phyloP scores from a whole-genome alignment of 768 basidiomycete species.

The Russula brevipes region DNA sequence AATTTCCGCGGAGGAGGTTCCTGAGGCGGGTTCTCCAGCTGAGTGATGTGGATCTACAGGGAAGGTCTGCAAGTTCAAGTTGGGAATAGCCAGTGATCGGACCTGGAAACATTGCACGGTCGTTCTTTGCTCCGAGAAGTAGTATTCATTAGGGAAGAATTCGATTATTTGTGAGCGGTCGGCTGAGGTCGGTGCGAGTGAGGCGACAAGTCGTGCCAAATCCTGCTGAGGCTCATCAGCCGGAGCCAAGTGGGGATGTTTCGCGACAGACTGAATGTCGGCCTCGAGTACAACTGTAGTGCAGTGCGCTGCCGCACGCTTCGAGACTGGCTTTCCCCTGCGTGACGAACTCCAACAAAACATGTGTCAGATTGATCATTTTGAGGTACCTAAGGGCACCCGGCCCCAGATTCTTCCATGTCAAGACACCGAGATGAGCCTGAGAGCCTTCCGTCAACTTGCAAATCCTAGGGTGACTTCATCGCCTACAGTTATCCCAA shows the following conservation, averaged over 20 bases:
- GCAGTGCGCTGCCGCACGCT: not conserved
- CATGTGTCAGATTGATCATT: too few relatives aligned
- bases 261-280: not conserved
- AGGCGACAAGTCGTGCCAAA: not conserved
- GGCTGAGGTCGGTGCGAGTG: not conserved
- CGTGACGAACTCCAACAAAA: too few relatives aligned
- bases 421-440: too few relatives aligned
- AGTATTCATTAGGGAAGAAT: not conserved
- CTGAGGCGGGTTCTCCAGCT: not conserved
- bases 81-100: slow-evolving; percentile 7
- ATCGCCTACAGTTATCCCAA: too few relatives aligned
- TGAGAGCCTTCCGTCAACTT: too few relatives aligned
- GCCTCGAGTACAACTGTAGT: not conserved
- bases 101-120: not conserved
- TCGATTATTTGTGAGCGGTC: not conserved
- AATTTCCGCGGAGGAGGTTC: not conserved
- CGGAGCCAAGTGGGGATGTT: not conserved
- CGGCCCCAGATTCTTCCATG: too few relatives aligned
- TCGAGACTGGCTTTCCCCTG: not conserved
- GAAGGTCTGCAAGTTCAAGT: slow-evolving; percentile 1
- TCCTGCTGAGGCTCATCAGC: not conserved
- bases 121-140: not conserved
- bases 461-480: too few relatives aligned
- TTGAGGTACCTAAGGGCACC: too few relatives aligned
- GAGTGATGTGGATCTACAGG: not conserved